These are phyloP conservation scores for Exophiala alcalophila DNA, from an alignment of 2,329 filamentous ascomycete species.

Conservation along the genomic window DNA sequence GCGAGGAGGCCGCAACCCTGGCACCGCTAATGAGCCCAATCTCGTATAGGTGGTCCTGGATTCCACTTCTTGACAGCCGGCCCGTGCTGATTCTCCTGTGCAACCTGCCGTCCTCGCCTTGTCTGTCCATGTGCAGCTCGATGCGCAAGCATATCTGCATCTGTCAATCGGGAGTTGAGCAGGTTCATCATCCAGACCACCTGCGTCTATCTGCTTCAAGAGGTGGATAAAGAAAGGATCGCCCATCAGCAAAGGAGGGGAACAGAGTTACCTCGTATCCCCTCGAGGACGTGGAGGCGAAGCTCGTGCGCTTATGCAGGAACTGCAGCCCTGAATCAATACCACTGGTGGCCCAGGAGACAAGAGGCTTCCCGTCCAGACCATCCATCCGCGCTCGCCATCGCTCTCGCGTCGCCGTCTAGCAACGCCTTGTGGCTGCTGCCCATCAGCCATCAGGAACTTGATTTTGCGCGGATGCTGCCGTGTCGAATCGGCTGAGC, in stretches of 20 bases:
- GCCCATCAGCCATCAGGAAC: background rate
- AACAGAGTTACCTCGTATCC: slow-evolving; percentile 1
- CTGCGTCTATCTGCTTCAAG: no score
- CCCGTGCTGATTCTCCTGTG: slow-evolving; percentile 11
- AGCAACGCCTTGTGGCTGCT: no score
- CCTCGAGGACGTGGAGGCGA: slow-evolving; percentile 5
- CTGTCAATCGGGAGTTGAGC: no score
- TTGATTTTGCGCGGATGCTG: slow-evolving; percentile 12
- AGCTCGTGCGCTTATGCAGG: slow-evolving; percentile 25
- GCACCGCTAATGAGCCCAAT: slow-evolving; percentile 14
- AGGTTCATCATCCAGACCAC: no score
- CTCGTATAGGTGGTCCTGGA: slow-evolving; percentile 15
- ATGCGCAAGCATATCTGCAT: no score
- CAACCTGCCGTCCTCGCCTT: slow-evolving; percentile 1
- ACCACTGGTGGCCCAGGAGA: slow-evolving; percentile 7
- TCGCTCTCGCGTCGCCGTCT: background rate
- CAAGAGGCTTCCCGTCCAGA: slow-evolving; percentile 13
- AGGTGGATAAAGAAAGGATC: no score
- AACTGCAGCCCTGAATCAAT: slow-evolving; percentile 12
- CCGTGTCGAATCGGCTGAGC: slow-evolving; percentile 15
- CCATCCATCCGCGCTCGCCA: slow-evolving; percentile 2
- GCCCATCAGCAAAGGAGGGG: no score
- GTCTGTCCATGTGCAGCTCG: no score
- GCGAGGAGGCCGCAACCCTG: slow-evolving; percentile 9
- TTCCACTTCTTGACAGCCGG: slow-evolving; percentile 7